Base-by-base conservation (phyloP, 1,284 basidiomycete species). In the Coniophora puteana region DNA sequence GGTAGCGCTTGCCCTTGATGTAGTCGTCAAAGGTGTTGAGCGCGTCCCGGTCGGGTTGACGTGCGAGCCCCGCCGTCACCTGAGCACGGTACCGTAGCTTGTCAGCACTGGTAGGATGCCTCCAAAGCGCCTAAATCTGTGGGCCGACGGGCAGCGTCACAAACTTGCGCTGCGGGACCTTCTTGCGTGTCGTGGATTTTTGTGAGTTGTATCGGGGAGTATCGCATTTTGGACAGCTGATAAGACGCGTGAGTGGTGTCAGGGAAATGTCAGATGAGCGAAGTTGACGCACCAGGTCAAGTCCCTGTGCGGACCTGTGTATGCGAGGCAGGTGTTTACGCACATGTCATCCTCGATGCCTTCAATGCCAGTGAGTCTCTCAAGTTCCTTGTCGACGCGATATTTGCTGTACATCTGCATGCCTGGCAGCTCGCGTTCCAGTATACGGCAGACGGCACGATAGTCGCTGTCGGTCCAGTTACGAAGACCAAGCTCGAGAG, bases 301-400 rank as follows among this genome's bases (percentile, higher is more conserved):
- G 10, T 27, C 26, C 10, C 10, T 10, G 26, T 27, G 14, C 10
- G 43, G 38, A 17, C 46, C 44, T 1, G 44, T 45, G 26, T 26
- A 48, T 10, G 44, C 46, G 13, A 45, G n/a, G 21, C 46, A 48
- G 13, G 34, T 38, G 22, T 48, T 31, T 3, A 25, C 4, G 26
- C 46, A 48, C 43, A 38, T 38, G 11, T 43, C 29, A 22, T 38
- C 29, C 18, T 38, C 16, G 7, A 41, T 35, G 2, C 31, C 25
- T 5, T 35, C 30, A 1, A 41, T 25, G 16, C 40, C 40, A 16
- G 21, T 41, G 14, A 22, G 10, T 27, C 14, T 27, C 14, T 14
- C 14, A 27, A 27, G 10, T 10, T 14, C 10, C 26, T 14, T 10
- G 10, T 27, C 14, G 26, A 27, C 26, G 10, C 14, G 26, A 27